Percentiles rank a stretch among this genome's conserved stretches.
These are phyloP conservation scores for Wickerhamiella domercqiae DNA, from an alignment of 805 yeast species.

Conservation along the genomic window DNA sequence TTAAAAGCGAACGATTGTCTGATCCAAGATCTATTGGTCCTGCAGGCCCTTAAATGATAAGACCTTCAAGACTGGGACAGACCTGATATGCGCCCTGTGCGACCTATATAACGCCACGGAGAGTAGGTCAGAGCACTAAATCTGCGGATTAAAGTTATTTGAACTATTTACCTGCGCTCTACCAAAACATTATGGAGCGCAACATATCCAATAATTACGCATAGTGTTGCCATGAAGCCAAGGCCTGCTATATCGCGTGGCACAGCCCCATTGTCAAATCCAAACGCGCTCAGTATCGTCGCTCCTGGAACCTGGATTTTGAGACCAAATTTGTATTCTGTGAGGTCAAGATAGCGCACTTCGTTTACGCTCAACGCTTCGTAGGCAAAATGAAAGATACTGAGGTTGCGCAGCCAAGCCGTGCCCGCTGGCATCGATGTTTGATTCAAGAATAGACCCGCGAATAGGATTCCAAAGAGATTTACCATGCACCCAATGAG, in stretches of 20 bases:
- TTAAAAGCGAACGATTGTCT: no score
- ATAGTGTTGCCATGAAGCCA: constrained; percentile 38
- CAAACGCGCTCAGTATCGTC: constrained; percentile 86
- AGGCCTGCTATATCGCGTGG: constrained; percentile 50
- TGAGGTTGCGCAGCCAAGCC: constrained; percentile 54
- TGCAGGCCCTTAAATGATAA: no score
- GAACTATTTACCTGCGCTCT: constrained; percentile 52
- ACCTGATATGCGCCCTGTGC: no score
- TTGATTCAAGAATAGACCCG: constrained; percentile 84
- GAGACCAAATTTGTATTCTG: constrained; percentile 81
- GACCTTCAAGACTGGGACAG: no score
- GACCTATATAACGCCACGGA: no score
- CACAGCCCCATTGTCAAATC: constrained; percentile 71
- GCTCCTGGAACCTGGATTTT: constrained; percentile 97
- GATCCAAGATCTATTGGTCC: no score
- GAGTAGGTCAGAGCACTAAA: no score
- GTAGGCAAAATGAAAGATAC: constrained; percentile 90
- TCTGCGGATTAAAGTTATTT: no score
- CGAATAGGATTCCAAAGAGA: constrained; percentile 75
- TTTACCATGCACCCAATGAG: constrained; percentile 72
- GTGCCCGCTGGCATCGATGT: constrained; percentile 43
- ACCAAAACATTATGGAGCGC: constrained; percentile 59
- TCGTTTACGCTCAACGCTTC: constrained; percentile 88
- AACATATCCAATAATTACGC: constrained; percentile 55
- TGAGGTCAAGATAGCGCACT: constrained; percentile 68